Conservation (phyloP, 371 early-diverging fungal genomes). For the Mortierella polycephala region DNA sequence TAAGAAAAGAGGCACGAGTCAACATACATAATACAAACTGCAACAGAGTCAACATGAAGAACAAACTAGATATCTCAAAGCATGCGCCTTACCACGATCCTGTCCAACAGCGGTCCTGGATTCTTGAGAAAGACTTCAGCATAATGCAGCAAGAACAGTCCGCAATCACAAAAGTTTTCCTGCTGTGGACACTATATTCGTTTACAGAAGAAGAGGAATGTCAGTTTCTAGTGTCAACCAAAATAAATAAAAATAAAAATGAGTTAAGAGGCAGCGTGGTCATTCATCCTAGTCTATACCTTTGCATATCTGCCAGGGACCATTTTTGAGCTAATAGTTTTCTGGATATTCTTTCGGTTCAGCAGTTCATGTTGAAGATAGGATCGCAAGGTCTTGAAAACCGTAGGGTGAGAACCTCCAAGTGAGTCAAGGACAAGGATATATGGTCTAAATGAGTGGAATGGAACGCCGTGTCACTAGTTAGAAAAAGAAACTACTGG, state of each 20-base stretch:
- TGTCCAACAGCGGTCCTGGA: conserved; percentile 48
- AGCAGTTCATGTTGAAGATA: conserved; percentile 56
- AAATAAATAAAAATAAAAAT: neutral
- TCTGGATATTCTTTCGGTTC: conserved; percentile 32
- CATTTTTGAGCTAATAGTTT: conserved; percentile 10
- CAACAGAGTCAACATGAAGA: too few relatives aligned
- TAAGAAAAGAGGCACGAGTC: too few relatives aligned
- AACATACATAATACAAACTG: too few relatives aligned
- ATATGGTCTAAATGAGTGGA: conserved; percentile 21
- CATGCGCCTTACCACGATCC: conserved; percentile 37
- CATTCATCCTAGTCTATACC: conserved; percentile 1
- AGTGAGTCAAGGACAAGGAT: conserved; percentile 68
- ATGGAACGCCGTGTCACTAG: too few relatives aligned
- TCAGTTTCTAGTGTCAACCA: neutral
- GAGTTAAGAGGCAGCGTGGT: too few relatives aligned
- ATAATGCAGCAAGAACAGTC: conserved; percentile 68
- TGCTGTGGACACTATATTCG: conserved; percentile 58
- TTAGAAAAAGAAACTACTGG: neutral
- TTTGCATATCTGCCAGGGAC: conserved; percentile 53
- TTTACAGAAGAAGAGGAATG: neutral
- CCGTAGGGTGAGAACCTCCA: conserved; percentile 53
- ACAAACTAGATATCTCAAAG: neutral
- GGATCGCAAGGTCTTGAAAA: conserved; percentile 52
- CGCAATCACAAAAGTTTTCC: conserved; percentile 72
- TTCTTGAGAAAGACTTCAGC: conserved; percentile 60